phyloP scores from a whole-genome alignment of 768 basidiomycete genomes.

The Aureoboletus auriporus region DNA sequence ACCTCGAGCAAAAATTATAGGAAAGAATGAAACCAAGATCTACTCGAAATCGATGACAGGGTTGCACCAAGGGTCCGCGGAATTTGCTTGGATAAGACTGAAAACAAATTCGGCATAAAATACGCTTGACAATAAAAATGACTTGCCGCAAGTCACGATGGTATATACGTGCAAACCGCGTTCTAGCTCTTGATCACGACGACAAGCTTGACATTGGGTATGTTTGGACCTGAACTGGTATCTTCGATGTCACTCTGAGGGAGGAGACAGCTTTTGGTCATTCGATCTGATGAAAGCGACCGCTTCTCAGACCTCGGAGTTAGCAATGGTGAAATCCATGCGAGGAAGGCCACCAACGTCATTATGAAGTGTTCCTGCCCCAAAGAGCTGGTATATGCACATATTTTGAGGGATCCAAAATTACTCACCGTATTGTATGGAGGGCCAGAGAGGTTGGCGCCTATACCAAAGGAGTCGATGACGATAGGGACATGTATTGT shows the following conservation, averaged over 20 bases:
- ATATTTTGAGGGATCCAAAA: slow-evolving; percentile 29
- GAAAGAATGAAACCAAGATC: slow-evolving; percentile 5
- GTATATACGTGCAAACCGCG: slow-evolving; percentile 15
- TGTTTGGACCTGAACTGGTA: slow-evolving; percentile 23
- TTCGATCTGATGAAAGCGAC: slow-evolving; percentile 32
- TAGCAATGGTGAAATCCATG: neutral
- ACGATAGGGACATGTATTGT: slow-evolving; percentile 48
- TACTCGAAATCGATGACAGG: slow-evolving; percentile 45
- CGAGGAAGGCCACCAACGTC: slow-evolving; percentile 39
- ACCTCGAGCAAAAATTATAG: neutral
- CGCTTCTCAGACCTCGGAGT: slow-evolving; percentile 25
- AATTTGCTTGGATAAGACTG: slow-evolving; percentile 42
- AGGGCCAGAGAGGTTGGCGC: slow-evolving; percentile 65
- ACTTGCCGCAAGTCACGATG: slow-evolving; percentile 23
- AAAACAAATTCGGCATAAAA: neutral
- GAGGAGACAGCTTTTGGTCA: slow-evolving; percentile 29
- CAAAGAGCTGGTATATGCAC: slow-evolving; percentile 39
- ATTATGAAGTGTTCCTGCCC: slow-evolving; percentile 47
- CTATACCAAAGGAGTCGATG: slow-evolving; percentile 69
- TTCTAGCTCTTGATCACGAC: neutral
- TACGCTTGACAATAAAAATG: neutral
- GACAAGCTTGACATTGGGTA: slow-evolving; percentile 30
- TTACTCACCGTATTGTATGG: slow-evolving; percentile 16
- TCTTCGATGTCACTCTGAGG: slow-evolving; percentile 28
- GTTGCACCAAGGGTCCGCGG: slow-evolving; percentile 36